These are phyloP conservation scores for Aureobasidium sp. DNA, from an alignment of 2,329 filamentous ascomycete species.

Conservation along the genomic window DNA sequence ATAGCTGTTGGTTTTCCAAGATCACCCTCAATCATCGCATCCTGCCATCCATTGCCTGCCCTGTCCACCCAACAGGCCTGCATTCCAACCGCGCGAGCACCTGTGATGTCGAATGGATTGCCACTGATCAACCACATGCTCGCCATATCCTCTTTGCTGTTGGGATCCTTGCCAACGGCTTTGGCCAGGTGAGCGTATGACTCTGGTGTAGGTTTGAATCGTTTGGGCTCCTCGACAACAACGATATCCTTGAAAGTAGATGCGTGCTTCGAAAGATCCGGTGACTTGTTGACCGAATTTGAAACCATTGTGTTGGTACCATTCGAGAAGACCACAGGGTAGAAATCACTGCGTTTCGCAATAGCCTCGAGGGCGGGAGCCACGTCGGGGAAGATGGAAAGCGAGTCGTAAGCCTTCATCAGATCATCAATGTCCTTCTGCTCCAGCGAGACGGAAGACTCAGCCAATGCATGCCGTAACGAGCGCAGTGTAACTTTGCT, in stretches of 20 bases:
- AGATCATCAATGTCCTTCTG: constrained; percentile 40
- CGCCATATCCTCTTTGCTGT: constrained; percentile 32
- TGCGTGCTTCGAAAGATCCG: constrained; percentile 44
- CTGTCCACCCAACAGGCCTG: constrained; percentile 61
- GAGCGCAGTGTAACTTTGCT: constrained; percentile 53
- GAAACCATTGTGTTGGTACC: constrained; percentile 56
- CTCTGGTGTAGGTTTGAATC: constrained; percentile 58
- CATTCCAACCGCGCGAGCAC: constrained; percentile 54
- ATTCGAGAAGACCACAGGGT: constrained; percentile 62
- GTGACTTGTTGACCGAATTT: constrained; percentile 50
- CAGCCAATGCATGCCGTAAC: constrained; percentile 56
- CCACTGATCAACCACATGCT: constrained; percentile 61
- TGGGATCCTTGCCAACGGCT: constrained; percentile 38
- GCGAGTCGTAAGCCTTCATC: constrained; percentile 56
- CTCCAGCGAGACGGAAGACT: constrained; percentile 42
- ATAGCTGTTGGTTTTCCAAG: constrained; percentile 45
- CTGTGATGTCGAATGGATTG: constrained; percentile 66
- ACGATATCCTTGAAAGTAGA: constrained; percentile 48
- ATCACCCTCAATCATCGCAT: constrained; percentile 44
- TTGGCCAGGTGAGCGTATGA: constrained; percentile 54
- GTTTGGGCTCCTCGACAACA: constrained; percentile 51
- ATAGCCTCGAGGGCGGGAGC: constrained; percentile 44
- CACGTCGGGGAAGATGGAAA: constrained; percentile 59
- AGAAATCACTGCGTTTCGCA: constrained; percentile 33
- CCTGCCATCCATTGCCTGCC: constrained; percentile 54